These are phyloP conservation scores for sweet orange (Citrus sinensis) DNA, from an alignment of 345 rosid genomes.

Conservation along the genomic window DNA sequence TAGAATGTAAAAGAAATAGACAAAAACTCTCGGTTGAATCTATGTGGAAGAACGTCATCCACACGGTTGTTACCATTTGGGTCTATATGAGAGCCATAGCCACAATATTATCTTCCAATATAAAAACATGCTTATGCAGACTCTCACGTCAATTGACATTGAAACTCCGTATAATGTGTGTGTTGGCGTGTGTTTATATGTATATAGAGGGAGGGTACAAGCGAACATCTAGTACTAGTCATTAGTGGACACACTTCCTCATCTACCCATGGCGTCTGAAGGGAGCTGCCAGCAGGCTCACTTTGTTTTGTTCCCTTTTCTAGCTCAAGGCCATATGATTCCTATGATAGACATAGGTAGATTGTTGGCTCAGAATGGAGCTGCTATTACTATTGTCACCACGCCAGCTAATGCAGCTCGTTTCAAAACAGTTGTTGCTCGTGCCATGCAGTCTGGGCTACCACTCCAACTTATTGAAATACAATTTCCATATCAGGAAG, in stretches of 20 bases:
- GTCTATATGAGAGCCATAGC: no score
- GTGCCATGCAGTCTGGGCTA: background rate
- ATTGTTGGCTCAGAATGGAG: constrained; percentile 40
- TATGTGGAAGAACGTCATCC: no score
- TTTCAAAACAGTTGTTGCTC: background rate
- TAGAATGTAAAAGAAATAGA: no score
- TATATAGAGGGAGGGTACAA: no score
- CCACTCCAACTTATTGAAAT: background rate
- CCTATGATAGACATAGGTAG: constrained; percentile 49
- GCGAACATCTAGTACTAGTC: no score
- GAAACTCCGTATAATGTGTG: no score
- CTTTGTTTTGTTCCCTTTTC: constrained; percentile 50
- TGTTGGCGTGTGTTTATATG: fast-evolving
- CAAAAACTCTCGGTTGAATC: no score
- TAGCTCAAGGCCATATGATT: constrained; percentile 60
- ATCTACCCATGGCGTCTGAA: background rate
- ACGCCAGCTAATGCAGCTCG: constrained; percentile 30
- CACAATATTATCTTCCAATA: background rate
- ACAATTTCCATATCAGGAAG: constrained; percentile 3
- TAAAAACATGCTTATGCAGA: background rate
- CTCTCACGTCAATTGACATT: background rate
- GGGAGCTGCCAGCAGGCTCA: constrained; percentile 19
- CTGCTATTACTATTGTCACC: constrained; percentile 42
- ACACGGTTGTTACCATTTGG: no score
- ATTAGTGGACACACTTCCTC: no score